Evolutionary conservation across 257 asterid genomes (phyloP).

Genomic region (Leonotis leonurus): DNA sequence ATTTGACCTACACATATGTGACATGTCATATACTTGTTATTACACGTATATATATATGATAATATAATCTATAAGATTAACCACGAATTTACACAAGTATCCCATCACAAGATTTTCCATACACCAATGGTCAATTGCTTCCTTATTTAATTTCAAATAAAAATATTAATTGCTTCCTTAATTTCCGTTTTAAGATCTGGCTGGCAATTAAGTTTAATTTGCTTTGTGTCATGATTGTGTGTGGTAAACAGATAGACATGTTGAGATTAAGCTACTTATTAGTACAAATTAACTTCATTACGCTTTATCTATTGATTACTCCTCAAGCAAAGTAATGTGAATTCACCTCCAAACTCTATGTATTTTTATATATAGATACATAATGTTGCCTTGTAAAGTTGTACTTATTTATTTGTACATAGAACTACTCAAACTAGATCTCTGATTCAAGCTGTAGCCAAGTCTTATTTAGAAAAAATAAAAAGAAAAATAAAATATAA

Average conservation of each 20-base stretch:
- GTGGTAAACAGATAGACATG: neutral
- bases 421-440: neutral
- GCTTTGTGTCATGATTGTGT: conserved; percentile 9
- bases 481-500: too few relatives aligned
- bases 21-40: too few relatives aligned
- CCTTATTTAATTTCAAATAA: neutral
- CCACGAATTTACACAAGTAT: neutral
- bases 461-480: neutral
- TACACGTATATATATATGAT: too few relatives aligned
- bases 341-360: too few relatives aligned
- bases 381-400: too few relatives aligned
- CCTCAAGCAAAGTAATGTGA: conserved; percentile 21
- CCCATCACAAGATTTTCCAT: neutral
- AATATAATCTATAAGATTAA: too few relatives aligned
- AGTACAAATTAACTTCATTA: neutral
- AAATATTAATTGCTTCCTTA: neutral
- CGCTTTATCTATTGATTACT: conserved; percentile 12
- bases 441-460: neutral
- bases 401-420: neutral
- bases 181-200: too few relatives aligned
- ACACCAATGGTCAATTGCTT: too few relatives aligned
- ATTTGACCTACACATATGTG: too few relatives aligned
- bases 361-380: too few relatives aligned
- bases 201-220: neutral
- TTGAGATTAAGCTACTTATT: neutral